These are phyloP conservation scores for Rhododendron molle DNA, from an alignment of 148 eudicot species.

Conservation along the genomic window DNA sequence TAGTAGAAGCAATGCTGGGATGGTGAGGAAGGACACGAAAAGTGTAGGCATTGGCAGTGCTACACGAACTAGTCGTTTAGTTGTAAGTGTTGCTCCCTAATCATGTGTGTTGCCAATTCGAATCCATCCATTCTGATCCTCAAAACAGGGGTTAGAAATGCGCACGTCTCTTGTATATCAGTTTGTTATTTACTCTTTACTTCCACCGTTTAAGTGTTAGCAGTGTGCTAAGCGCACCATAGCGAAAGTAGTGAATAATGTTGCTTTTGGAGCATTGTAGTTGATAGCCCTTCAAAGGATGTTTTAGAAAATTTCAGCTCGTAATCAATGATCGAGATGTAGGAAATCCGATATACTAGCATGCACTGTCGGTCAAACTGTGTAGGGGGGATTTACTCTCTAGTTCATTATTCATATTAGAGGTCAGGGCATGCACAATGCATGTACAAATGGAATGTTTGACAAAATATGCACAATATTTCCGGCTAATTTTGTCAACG, in stretches of 20 bases:
- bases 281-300: background rate
- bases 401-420: too few species aligned
- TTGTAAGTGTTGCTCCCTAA: conserved; percentile 26
- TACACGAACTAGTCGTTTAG: conserved; percentile 17
- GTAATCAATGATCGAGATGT: background rate
- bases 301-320: background rate
- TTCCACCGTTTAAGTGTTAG: background rate
- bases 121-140: background rate
- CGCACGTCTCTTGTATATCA: background rate
- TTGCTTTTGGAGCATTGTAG: background rate
- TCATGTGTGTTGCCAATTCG: background rate
- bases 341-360: background rate
- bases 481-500: too few species aligned
- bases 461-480: too few species aligned
- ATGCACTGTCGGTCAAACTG: background rate
- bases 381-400: background rate
- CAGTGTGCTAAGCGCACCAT: background rate
- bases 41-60: background rate
- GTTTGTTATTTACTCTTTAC: too few species aligned
- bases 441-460: too few species aligned
- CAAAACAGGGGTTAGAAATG: background rate
- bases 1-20: conserved; percentile 14
- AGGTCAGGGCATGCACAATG: too few species aligned
- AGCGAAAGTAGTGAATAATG: background rate
- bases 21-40: conserved; percentile 22